Percentiles rank a stretch among this genome's conserved stretches.
Evolutionary conservation across 1,139 yeast species (phyloP).

Genomic region (Hansenula sp.): DNA sequence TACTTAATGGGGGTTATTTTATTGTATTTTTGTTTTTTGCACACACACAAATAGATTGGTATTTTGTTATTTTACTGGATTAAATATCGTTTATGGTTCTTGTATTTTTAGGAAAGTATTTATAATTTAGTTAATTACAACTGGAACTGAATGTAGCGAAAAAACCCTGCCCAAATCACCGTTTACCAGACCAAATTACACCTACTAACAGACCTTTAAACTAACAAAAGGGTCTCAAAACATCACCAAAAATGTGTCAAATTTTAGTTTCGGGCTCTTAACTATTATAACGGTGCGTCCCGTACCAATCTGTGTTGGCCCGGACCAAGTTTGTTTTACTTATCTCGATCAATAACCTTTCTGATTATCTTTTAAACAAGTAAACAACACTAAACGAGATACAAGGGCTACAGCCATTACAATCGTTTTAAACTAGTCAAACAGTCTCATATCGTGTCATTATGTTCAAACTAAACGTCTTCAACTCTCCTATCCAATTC

Average conservation of each 20-base stretch:
- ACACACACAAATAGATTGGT: background rate
- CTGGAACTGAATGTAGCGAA: background rate
- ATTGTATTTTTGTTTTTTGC: background rate
- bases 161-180: no score
- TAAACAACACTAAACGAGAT: no score
- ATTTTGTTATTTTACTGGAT: background rate
- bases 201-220: background rate
- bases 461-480: background rate
- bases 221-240: background rate
- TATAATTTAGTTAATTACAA: background rate
- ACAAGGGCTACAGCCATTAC: background rate
- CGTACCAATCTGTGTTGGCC: no score
- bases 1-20: background rate
- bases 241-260: background rate
- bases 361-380: no score
- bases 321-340: no score
- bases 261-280: background rate
- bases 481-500: background rate
- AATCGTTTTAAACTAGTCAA: no score
- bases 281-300: background rate
- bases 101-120: background rate
- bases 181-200: no score
- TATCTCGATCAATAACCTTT: no score
- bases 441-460: background rate
- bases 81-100: background rate